Evolutionary conservation across 805 yeast genomes (phyloP).

Genomic region (Ogataea zsoltii): DNA sequence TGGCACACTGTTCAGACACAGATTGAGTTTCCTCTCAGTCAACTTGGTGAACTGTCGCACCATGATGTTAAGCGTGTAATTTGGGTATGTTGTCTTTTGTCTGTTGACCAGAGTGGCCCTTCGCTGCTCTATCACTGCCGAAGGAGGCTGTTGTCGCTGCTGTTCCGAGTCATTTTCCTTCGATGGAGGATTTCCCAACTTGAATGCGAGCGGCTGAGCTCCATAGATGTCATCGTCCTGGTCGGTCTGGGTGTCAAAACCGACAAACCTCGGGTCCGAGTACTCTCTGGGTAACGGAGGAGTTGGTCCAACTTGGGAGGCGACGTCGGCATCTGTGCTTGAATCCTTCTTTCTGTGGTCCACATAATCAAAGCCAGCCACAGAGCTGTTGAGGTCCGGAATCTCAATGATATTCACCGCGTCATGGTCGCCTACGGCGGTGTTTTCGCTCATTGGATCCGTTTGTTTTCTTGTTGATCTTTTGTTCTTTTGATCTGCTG

Average conservation of each 20-base stretch:
- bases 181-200: slow-evolving; percentile 24
- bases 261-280: too few species aligned
- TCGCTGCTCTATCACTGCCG: slow-evolving; percentile 37
- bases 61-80: slow-evolving; percentile 89
- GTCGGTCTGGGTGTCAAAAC: slow-evolving; percentile 5
- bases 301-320: background rate
- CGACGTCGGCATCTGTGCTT: background rate
- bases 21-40: slow-evolving; percentile 82
- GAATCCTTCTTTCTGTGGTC: too few species aligned
- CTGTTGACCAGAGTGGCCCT: slow-evolving; percentile 45
- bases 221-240: slow-evolving; percentile 25
- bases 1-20: slow-evolving; percentile 66
- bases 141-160: slow-evolving; percentile 15
- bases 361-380: background rate
- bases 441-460: background rate
- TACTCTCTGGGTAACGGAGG: background rate
- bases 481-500: background rate
- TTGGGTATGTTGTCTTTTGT: slow-evolving; percentile 63
- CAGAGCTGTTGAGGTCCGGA: slow-evolving; percentile 23
- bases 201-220: slow-evolving; percentile 28
- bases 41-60: slow-evolving; percentile 94
- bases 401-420: slow-evolving; percentile 23
- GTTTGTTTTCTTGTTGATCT: background rate
- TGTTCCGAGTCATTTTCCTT: slow-evolving; percentile 4
- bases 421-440: slow-evolving; percentile 1